These are phyloP conservation scores for Prunus yedoensis DNA, from an alignment of 331 rosid genomes.

Conservation along the genomic window DNA sequence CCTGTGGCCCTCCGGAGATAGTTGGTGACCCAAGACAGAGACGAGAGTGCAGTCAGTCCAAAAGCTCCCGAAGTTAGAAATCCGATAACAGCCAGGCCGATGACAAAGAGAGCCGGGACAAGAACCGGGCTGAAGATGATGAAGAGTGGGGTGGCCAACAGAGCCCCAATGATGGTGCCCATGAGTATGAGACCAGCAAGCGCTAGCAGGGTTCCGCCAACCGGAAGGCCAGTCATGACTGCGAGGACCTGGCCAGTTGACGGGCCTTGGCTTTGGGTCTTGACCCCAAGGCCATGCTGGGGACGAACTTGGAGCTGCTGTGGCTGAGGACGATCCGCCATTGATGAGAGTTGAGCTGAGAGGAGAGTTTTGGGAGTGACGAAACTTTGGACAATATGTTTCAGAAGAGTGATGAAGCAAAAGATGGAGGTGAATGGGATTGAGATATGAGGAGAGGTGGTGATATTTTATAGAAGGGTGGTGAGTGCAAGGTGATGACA, in stretches of 20 bases:
- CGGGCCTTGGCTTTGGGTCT: conserved; percentile 24
- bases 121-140: conserved; percentile 73
- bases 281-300: conserved; percentile 35
- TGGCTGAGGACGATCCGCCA: conserved; percentile 57
- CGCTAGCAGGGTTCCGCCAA: conserved; percentile 53
- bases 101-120: conserved; percentile 51
- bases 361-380: background rate
- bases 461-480: conserved; percentile 35
- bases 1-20: conserved; percentile 33
- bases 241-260: conserved; percentile 45
- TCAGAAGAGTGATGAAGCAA: background rate
- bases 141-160: conserved; percentile 54
- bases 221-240: conserved; percentile 40
- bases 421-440: background rate
- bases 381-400: background rate
- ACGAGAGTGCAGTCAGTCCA: conserved; percentile 57
- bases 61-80: conserved; percentile 53
- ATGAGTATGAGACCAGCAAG: conserved; percentile 55
- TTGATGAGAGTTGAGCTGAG: conserved; percentile 7
- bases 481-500: conserved; percentile 42
- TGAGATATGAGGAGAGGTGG: background rate
- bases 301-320: conserved; percentile 62
- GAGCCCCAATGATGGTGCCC: conserved; percentile 53
- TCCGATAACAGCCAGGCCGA: conserved; percentile 48
- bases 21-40: conserved; percentile 64